These are phyloP conservation scores for Orychophragmus violaceus DNA, from an alignment of 345 rosid species.

Conservation along the genomic window DNA sequence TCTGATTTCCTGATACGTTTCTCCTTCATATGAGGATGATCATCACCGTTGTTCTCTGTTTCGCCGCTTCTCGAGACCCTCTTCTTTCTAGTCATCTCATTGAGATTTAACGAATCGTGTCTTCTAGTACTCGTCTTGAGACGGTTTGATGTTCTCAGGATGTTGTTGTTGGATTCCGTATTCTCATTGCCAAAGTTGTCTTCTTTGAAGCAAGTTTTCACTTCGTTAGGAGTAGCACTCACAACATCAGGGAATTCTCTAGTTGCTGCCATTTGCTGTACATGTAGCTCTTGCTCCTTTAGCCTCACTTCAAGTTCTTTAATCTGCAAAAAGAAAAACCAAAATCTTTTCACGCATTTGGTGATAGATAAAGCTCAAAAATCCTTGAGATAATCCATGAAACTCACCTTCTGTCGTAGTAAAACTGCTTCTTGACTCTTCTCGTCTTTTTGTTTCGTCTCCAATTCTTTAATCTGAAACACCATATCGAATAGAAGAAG, in stretches of 20 bases:
- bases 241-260: conserved; percentile 33
- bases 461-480: conserved; percentile 59
- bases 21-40: conserved; percentile 33
- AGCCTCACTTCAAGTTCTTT: conserved; percentile 79
- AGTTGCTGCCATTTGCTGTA: conserved; percentile 32
- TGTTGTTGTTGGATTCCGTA: conserved; percentile 39
- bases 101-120: conserved; percentile 23
- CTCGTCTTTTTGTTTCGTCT: conserved; percentile 55
- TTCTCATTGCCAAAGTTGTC: conserved; percentile 41
- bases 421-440: conserved; percentile 42
- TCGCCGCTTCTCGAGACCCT: conserved; percentile 68
- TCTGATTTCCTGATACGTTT: conserved; percentile 68
- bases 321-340: conserved; percentile 36
- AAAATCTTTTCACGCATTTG: neutral
- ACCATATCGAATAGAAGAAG: neutral
- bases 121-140: conserved; percentile 35
- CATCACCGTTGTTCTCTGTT: conserved; percentile 49
- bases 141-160: conserved; percentile 65
- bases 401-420: conserved; percentile 49
- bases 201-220: conserved; percentile 39
- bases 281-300: conserved; percentile 60
- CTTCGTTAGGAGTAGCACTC: conserved; percentile 47
- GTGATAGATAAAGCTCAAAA: neutral
- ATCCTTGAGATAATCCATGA: neutral
- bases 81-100: conserved; percentile 47